A percentile compares a stretch with the other conserved stretches of the same genome.
These are phyloP conservation scores for Ceratobasidium sp. DNA, from an alignment of 1,284 basidiomycete genomes.

Conservation along the genomic window DNA sequence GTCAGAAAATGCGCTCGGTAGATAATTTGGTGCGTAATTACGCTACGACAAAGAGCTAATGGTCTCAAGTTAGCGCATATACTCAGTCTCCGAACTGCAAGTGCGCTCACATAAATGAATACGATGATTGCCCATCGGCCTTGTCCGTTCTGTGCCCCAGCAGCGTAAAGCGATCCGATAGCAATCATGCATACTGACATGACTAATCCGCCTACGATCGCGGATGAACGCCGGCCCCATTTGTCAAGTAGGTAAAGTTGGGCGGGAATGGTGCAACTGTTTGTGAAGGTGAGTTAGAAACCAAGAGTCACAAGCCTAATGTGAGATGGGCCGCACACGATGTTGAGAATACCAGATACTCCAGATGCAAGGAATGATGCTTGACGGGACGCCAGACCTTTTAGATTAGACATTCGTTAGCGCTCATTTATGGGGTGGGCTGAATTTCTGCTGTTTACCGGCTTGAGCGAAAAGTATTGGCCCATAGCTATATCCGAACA, in stretches of 20 bases:
- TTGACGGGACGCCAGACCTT: constrained; percentile 59
- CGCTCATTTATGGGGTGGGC: constrained; percentile 8
- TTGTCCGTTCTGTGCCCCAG: constrained; percentile 54
- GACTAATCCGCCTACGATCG: constrained; percentile 63
- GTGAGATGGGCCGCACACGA: constrained; percentile 52
- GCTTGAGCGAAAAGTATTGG: constrained; percentile 67
- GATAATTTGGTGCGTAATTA: neutral
- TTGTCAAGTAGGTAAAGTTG: constrained; percentile 61
- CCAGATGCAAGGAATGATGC: constrained; percentile 68
- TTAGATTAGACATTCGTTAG: constrained; percentile 53
- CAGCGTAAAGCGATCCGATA: constrained; percentile 63
- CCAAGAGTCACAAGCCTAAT: neutral
- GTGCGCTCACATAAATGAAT: constrained; percentile 60
- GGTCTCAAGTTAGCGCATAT: neutral
- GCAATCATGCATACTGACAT: constrained; percentile 60
- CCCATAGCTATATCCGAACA: constrained; percentile 58
- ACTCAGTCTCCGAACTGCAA: neutral
- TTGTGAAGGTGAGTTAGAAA: neutral
- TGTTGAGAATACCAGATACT: constrained; percentile 65
- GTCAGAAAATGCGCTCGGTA: constrained; percentile 56
- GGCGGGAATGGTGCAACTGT: constrained; percentile 59
- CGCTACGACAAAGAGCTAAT: constrained; percentile 45
- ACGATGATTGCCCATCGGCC: constrained; percentile 65
- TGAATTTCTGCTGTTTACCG: constrained; percentile 51
- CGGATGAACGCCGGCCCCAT: constrained; percentile 63